phyloP scores from a whole-genome alignment of 805 yeast species.

The Lachancea quebecensis region DNA sequence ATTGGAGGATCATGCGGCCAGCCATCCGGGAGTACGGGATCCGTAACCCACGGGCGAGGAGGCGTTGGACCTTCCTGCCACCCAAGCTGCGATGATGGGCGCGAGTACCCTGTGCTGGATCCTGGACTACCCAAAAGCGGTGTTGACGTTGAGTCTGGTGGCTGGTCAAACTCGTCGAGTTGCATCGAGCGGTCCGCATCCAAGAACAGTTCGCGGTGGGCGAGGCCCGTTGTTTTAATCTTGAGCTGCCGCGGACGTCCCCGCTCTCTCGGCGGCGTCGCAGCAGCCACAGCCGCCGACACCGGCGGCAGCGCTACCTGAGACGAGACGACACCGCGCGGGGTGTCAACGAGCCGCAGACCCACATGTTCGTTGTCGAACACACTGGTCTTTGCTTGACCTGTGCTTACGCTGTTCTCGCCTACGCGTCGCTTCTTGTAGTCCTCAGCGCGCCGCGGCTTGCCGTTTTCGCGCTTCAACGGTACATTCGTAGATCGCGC shows the following conservation, averaged over 20 bases:
- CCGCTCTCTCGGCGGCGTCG: not conserved
- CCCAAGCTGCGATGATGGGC: not conserved
- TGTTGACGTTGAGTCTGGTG: conserved; percentile 29
- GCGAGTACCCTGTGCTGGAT: not conserved
- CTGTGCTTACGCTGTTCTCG: too few species aligned
- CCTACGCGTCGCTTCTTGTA: not conserved
- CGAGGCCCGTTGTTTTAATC: conserved; percentile 1
- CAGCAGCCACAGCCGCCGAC: too few species aligned
- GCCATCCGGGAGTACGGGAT: too few species aligned
- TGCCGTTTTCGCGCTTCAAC: not conserved
- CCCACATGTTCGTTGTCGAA: conserved; percentile 7
- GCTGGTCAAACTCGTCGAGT: conserved; percentile 25
- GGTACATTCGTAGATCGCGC: conserved; percentile 1
- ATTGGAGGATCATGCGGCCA: too few species aligned
- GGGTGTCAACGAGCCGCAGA: not conserved
- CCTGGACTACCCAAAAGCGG: conserved; percentile 13
- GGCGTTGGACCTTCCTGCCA: not conserved
- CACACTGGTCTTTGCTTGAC: not conserved
- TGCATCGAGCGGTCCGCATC: conserved; percentile 17
- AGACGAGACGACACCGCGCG: not conserved
- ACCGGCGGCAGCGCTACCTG: not conserved
- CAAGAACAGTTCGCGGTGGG: conserved; percentile 1
- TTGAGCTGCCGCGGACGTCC: conserved; percentile 9
- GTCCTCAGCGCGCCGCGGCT: not conserved
- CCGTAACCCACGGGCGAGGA: not conserved